Conservation (phyloP, 2,329 filamentous ascomycete species). For the Sporothrix pallida region DNA sequence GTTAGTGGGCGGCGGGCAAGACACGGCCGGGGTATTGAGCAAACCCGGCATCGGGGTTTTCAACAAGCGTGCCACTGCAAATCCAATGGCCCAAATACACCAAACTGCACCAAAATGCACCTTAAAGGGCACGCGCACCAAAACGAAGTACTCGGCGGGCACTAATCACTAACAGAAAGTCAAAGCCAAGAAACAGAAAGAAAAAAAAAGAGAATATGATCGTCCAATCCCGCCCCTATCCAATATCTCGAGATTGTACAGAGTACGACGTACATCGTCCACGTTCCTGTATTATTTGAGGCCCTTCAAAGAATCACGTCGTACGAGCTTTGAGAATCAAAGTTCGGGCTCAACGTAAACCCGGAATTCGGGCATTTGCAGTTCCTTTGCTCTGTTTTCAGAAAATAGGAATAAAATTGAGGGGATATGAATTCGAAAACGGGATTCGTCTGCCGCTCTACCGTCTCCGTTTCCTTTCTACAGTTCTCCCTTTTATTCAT, state of each 20-base stretch:
- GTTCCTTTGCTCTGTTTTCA: background rate
- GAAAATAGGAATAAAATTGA: background rate
- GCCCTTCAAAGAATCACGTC: background rate
- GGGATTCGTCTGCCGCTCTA: background rate
- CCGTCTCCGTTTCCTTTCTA: background rate
- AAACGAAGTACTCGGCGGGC: background rate
- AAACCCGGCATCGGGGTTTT: slow-evolving; percentile 23
- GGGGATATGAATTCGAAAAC: background rate
- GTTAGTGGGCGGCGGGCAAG: background rate
- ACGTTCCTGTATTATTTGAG: too few relatives aligned
- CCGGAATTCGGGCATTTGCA: slow-evolving; percentile 5
- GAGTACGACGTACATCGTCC: too few relatives aligned
- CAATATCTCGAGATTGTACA: background rate
- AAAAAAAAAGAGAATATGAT: background rate
- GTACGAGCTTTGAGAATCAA: background rate
- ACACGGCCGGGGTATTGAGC: slow-evolving; percentile 18
- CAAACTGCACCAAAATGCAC: background rate
- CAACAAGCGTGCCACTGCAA: background rate
- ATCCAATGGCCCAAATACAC: background rate
- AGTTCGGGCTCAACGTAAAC: background rate
- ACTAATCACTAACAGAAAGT: background rate
- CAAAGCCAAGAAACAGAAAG: background rate
- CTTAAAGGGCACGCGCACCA: background rate
- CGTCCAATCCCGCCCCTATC: background rate
- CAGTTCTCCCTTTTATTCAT: background rate